Evolutionary conservation across 192 early-diverging fungal genomes (phyloP).

Genomic region (Dissophora ornata): DNA sequence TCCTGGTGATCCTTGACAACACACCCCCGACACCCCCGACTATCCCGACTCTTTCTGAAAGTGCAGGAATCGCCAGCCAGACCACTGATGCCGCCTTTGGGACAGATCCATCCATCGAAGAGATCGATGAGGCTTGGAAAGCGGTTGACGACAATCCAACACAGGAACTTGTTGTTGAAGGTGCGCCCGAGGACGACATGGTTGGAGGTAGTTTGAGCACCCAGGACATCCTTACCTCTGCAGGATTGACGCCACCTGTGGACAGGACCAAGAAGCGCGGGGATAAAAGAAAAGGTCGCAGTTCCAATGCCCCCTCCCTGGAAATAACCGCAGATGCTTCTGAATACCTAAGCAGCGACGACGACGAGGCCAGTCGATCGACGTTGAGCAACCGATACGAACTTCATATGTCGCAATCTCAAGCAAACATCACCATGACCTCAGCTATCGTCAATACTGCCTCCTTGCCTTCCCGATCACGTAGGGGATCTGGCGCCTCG

Average conservation of each 20-base stretch:
- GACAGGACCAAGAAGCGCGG: not conserved
- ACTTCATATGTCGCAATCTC: slow-evolving; percentile 16
- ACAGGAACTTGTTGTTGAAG: not conserved
- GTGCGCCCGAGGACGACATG: not conserved
- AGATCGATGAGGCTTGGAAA: too few relatives aligned
- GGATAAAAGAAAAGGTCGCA: not conserved
- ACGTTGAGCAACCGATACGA: not conserved
- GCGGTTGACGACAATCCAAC: not conserved
- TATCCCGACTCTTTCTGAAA: too few relatives aligned
- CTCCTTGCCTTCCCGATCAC: not conserved
- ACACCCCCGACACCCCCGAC: too few relatives aligned
- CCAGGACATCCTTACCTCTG: not conserved
- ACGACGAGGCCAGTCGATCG: slow-evolving; percentile 11
- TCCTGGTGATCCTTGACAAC: slow-evolving; percentile 1
- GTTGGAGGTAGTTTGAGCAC: not conserved
- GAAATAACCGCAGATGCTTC: not conserved
- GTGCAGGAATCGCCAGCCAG: too few relatives aligned
- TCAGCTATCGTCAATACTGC: not conserved
- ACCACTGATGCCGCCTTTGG: slow-evolving; percentile 14
- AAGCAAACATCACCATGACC: not conserved
- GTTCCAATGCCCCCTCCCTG: not conserved
- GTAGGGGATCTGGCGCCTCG: not conserved
- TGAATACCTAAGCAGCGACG: slow-evolving; percentile 25
- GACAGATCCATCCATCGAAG: slow-evolving; percentile 6
- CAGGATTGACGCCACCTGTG: not conserved